phyloP scores from a whole-genome alignment of 202 grass and related monocot species.

The Digitaria exilis region DNA sequence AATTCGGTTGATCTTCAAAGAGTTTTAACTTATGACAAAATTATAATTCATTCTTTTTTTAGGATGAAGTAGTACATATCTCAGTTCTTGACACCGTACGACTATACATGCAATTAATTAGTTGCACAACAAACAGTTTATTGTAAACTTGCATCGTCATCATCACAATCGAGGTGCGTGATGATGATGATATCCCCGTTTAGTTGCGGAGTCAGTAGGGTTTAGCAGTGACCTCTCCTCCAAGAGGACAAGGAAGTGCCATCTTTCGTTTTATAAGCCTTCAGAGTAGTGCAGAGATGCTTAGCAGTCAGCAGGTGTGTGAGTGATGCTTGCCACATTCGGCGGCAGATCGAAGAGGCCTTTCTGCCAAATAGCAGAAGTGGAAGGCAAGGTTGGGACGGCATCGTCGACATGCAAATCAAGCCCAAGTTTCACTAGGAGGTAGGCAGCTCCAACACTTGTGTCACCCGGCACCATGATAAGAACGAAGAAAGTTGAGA shows the following conservation, averaged over 20 bases:
- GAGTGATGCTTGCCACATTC: constrained; percentile 13
- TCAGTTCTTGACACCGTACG: no score
- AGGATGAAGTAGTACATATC: no score
- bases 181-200: neutral
- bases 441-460: neutral
- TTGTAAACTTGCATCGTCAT: neutral
- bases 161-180: neutral
- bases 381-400: constrained; percentile 42
- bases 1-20: no score
- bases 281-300: neutral
- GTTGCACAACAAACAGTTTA: neutral
- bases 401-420: constrained; percentile 32
- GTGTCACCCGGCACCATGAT: constrained; percentile 18
- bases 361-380: constrained; percentile 33
- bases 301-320: no score
- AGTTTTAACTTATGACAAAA: no score
- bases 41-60: no score
- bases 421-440: constrained; percentile 12
- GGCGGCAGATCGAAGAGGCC: constrained; percentile 24
- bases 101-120: no score
- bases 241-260: constrained; percentile 42
- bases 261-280: constrained; percentile 30
- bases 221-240: constrained; percentile 39
- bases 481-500: neutral
- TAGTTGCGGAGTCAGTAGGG: constrained; percentile 43